These are phyloP conservation scores for Cutaneotrichosporon cutaneum DNA, from an alignment of 1,284 basidiomycete genomes.

Conservation along the genomic window DNA sequence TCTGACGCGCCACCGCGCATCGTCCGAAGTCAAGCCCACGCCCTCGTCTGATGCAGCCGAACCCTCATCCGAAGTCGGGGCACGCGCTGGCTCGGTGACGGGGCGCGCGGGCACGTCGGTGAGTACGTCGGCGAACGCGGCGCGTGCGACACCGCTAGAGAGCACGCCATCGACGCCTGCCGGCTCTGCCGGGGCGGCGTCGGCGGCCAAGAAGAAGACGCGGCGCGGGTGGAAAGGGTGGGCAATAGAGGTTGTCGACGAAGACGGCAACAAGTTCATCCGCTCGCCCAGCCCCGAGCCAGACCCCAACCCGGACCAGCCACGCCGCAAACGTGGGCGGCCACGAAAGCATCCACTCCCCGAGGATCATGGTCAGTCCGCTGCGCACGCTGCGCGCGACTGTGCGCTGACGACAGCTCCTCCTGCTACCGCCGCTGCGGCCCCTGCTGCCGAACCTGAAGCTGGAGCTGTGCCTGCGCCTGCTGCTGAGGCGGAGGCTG, in stretches of 20 bases:
- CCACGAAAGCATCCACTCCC: conserved; percentile 12
- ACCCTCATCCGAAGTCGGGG: neutral
- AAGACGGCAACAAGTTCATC: conserved; percentile 38
- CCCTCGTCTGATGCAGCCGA: neutral
- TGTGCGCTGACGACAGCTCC: neutral
- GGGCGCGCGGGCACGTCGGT: neutral
- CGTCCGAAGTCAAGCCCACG: neutral
- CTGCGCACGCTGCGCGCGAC: neutral
- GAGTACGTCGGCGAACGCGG: neutral
- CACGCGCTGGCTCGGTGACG: neutral
- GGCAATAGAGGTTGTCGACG: conserved; percentile 46
- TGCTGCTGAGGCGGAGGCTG: neutral
- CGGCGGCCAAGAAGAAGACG: conserved; percentile 33
- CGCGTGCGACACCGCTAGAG: neutral
- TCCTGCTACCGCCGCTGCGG: neutral
- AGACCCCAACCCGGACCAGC: conserved; percentile 14
- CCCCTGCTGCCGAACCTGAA: neutral
- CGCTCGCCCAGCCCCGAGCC: conserved; percentile 27
- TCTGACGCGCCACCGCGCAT: conserved; percentile 1
- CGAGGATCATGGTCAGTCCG: neutral
- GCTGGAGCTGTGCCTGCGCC: neutral
- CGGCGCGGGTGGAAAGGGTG: conserved; percentile 47
- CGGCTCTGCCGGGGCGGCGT: neutral
- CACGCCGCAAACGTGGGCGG: conserved; percentile 18
- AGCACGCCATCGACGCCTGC: neutral